phyloP scores from a whole-genome alignment of 768 basidiomycete genomes.

The Pilatotrama ljubarskyi region DNA sequence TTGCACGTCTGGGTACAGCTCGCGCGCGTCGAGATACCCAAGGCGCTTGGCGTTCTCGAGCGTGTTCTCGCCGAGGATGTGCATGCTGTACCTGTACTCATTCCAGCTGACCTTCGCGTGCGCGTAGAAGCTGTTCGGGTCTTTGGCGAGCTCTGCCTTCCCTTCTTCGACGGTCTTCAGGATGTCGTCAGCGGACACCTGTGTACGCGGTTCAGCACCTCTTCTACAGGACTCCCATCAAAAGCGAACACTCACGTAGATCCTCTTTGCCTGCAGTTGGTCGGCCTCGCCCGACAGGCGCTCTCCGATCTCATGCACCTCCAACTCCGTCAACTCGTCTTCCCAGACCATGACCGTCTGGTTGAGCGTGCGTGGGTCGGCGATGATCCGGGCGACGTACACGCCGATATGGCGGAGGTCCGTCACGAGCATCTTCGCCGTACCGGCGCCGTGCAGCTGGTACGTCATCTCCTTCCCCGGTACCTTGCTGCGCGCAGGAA shows the following conservation, averaged over 20 bases:
- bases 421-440: slow-evolving; percentile 25
- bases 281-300: slow-evolving; percentile 28
- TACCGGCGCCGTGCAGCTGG: slow-evolving; percentile 24
- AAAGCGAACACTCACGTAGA: slow-evolving; percentile 1
- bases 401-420: slow-evolving; percentile 29
- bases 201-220: too few species aligned
- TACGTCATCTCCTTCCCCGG: neutral
- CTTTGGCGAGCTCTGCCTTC: neutral
- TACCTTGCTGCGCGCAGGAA: neutral
- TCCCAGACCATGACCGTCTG: slow-evolving; percentile 30
- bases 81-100: slow-evolving; percentile 19
- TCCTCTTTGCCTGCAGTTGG: slow-evolving; percentile 10
- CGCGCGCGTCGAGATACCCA: slow-evolving; percentile 32
- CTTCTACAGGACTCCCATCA: neutral
- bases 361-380: slow-evolving; percentile 35
- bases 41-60: slow-evolving; percentile 27
- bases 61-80: slow-evolving; percentile 33
- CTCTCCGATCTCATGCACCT: slow-evolving; percentile 26
- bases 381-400: slow-evolving; percentile 34
- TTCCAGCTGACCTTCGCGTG: neutral
- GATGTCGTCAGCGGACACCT: slow-evolving; percentile 11
- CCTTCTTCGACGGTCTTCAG: neutral
- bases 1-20: slow-evolving; percentile 34
- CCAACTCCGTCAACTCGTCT: slow-evolving; percentile 29
- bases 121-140: neutral